Base-by-base conservation (phyloP, 1,284 basidiomycete species). In the Melampsora larici-populina region DNA sequence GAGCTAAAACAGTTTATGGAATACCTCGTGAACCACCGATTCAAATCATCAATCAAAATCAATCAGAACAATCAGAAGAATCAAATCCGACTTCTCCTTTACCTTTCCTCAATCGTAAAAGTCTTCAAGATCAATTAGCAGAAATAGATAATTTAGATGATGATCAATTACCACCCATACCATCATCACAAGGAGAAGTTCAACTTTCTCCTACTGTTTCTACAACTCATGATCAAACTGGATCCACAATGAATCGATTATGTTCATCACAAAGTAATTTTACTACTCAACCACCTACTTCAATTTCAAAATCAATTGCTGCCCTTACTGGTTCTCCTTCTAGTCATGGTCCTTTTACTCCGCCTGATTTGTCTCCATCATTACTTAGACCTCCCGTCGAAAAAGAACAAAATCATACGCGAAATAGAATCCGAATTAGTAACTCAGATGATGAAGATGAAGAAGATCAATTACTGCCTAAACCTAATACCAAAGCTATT, bases 1-100 rank as follows among this genome's bases (percentile, higher is more conserved):
- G 36, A 40, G n/a, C 63, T 31, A 65, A 65, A 31, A 65, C 21
- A 7, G 63, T 65, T 21, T 65, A 65, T 36, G 63, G 63, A 21
- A 7, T 33, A 31, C 63, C 63, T 36, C 13, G 63, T 17, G 55
- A n/a, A 15, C 55, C 55, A 21, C 8, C 29, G 24, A 64, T 31
- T n/a, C 63, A 8, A 21, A 29, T n/a, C 17, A 8, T 15, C n/a
- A 58, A 58, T 29, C 55, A n/a, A 29, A 58, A 58, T 21, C 55
- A 17, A 58, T 21, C 55, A n/a, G 7, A 6, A 24, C 55, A 9
- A 24, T 58, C n/a, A 8, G 55, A n/a, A n/a, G 8, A n/a, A 58
- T 29, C 55, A 1, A n/a, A n/a, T 58, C 55, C 55, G n/a, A 58
- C 29, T 4, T 24, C 55, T 7, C 55, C 55, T 58, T 24, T 29